Base-by-base conservation (phyloP, 306 rosid genomes). In the Crotalaria pallida region DNA sequence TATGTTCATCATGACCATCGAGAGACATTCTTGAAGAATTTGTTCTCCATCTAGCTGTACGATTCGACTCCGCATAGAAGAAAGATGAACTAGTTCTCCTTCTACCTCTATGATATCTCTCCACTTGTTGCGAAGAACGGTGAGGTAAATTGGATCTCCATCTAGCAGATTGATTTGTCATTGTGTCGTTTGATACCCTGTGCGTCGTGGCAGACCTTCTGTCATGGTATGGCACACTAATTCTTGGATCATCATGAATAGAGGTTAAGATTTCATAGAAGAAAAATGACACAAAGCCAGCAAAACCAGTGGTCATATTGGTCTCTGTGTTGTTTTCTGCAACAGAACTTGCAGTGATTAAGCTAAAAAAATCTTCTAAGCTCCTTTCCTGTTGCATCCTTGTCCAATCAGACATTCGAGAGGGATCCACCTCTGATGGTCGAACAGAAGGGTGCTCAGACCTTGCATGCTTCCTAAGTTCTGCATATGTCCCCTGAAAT, bases 391-490 rank as follows among this genome's bases (percentile, higher is more conserved):
- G 83, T 78, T 85, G 91, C 89, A 84, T 77, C 84, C 91, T 87
- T 7, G 24, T 48, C 97, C 97, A 92, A 68, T 88, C 91, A 22
- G 50, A 58, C 48, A 50, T 80, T 16, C 89, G 81, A 0, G 58
- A 53, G 27, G 89, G 88, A 73, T 88, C 96, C 61, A 87, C 89
- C 75, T 85, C 96, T 5, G 89, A 38, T 38, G 98, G 98, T 49
- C 96, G 80, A 65, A 72, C 84, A 64, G 56, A 65, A 12, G 98
- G 98, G 77, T 92, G 98, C 60, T 81, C 88, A 55, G 89, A 71
- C 81, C 97, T 80, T 4, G 96, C 93, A 73, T 92, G 97, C 78
- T 79, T 84, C 86, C 97, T 79, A 55, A 92, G 85, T 81, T 88
- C 93, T 17, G 83, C 73, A 66, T 92, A 89, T 7, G 86, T 79